phyloP scores from a whole-genome alignment of 2,329 filamentous ascomycete species.

The Xylariaceae sp. region DNA sequence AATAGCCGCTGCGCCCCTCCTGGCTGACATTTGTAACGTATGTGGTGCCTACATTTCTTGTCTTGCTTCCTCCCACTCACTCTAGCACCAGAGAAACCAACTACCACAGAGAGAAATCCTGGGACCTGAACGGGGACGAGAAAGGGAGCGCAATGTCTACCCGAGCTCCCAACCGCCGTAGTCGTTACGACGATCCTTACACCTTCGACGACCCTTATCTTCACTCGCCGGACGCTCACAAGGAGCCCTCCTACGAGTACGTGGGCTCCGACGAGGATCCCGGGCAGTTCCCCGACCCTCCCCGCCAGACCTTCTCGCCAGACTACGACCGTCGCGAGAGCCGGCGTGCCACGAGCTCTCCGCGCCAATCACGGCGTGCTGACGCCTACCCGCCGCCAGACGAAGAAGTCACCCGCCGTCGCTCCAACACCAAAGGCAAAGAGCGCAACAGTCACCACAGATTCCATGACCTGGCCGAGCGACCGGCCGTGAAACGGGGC shows the following conservation, averaged over 20 bases:
- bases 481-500: constrained; percentile 18
- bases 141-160: constrained; percentile 21
- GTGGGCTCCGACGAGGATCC: constrained; percentile 21
- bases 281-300: constrained; percentile 2
- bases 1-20: too few species aligned
- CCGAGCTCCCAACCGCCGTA: constrained; percentile 15
- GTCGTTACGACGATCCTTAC: constrained; percentile 22
- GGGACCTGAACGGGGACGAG: too few species aligned
- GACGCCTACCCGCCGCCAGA: constrained; percentile 6
- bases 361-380: constrained; percentile 13
- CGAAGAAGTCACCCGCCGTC: background rate
- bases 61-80: too few species aligned
- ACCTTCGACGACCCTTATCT: constrained; percentile 21
- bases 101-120: too few species aligned
- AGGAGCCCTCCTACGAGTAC: constrained; percentile 19
- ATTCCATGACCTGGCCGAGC: constrained; percentile 13
- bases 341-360: constrained; percentile 19
- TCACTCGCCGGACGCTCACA: constrained; percentile 7
- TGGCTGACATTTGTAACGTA: too few species aligned
- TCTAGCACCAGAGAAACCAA: too few species aligned
- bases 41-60: too few species aligned
- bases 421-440: constrained; percentile 4
- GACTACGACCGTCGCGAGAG: constrained; percentile 9
- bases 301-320: constrained; percentile 11
- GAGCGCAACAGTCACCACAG: constrained; percentile 6